These are phyloP conservation scores for Aspergillus leporis DNA, from an alignment of 495 filamentous ascomycete species.

Conservation along the genomic window DNA sequence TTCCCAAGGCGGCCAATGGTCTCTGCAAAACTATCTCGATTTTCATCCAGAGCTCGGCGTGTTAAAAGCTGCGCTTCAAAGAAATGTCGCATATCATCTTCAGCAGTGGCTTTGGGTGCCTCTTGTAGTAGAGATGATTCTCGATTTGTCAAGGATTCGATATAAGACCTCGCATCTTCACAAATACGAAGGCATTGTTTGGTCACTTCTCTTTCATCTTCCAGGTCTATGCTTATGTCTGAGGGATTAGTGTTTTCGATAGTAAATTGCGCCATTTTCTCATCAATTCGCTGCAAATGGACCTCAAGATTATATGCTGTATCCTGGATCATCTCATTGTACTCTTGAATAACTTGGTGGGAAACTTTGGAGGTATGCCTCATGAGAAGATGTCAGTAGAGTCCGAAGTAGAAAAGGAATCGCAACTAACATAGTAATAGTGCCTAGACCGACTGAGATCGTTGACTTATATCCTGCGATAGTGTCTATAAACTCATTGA, in stretches of 20 bases:
- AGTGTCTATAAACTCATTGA: constrained; percentile 18
- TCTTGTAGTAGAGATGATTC: constrained; percentile 7
- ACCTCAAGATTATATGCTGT: constrained; percentile 15
- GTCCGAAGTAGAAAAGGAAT: background rate
- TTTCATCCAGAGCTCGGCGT: constrained; percentile 21
- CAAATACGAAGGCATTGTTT: constrained; percentile 19
- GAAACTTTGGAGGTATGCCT: constrained; percentile 17
- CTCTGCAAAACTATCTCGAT: constrained; percentile 22
- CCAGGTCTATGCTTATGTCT: constrained; percentile 3
- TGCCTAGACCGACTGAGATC: constrained; percentile 12
- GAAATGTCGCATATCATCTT: background rate
- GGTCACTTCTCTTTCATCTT: constrained; percentile 14
- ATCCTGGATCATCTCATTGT: constrained; percentile 19
- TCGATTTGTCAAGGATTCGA: constrained; percentile 12
- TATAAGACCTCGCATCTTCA: constrained; percentile 11
- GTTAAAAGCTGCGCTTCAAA: constrained; percentile 16
- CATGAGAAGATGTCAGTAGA: constrained; percentile 3
- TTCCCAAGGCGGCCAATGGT: constrained; percentile 27
- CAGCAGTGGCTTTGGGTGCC: background rate
- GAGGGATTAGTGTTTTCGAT: background rate
- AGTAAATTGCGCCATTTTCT: constrained; percentile 9
- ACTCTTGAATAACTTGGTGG: constrained; percentile 12
- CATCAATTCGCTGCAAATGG: constrained; percentile 11
- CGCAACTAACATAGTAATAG: constrained; percentile 16
- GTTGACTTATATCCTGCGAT: constrained; percentile 18